Percentiles rank a stretch among this genome's conserved stretches.
Evolutionary conservation across 352 stramenopile genomes (phyloP).

Genomic region (Globisporangium camurandrum): DNA sequence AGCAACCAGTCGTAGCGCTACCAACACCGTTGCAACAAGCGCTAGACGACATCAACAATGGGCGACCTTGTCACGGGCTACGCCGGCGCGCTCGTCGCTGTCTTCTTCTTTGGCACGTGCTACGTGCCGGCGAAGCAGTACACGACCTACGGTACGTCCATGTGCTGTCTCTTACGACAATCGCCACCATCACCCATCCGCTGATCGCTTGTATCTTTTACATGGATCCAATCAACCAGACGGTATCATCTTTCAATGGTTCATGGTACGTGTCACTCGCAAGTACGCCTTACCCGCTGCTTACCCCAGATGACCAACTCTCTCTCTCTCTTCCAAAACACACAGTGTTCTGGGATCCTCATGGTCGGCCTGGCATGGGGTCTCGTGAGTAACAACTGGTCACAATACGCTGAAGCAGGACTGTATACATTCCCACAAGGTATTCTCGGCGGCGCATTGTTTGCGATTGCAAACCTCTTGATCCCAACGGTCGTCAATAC

Average conservation of each 20-base stretch:
- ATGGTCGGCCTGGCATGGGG: constrained; percentile 74
- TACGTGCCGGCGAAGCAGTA: constrained; percentile 83
- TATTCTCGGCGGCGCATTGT: constrained; percentile 66
- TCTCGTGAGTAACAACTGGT: constrained; percentile 76
- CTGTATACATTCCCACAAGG: constrained; percentile 78
- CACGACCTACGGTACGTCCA: constrained; percentile 57
- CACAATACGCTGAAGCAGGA: constrained; percentile 56
- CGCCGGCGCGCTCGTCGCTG: constrained; percentile 43
- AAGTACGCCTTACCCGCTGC: too few relatives aligned
- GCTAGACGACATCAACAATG: too few relatives aligned
- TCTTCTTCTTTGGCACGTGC: constrained; percentile 82
- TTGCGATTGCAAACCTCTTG: constrained; percentile 73
- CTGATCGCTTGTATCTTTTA: not conserved
- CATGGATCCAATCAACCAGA: constrained; percentile 24
- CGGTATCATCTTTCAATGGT: constrained; percentile 86
- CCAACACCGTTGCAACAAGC: too few relatives aligned
- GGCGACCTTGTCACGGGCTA: constrained; percentile 47
- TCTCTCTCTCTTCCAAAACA: not conserved
- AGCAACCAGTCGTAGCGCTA: too few relatives aligned
- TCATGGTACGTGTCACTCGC: constrained; percentile 70
- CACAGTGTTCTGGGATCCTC: constrained; percentile 69
- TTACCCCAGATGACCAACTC: too few relatives aligned
- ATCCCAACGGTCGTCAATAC: constrained; percentile 85
- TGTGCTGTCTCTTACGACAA: too few relatives aligned
- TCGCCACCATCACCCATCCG: too few relatives aligned